Evolutionary conservation across 495 filamentous ascomycete genomes (phyloP), one percentile per base, ranked within the genome.

Genomic region (Lophiostoma macrostomum): DNA sequence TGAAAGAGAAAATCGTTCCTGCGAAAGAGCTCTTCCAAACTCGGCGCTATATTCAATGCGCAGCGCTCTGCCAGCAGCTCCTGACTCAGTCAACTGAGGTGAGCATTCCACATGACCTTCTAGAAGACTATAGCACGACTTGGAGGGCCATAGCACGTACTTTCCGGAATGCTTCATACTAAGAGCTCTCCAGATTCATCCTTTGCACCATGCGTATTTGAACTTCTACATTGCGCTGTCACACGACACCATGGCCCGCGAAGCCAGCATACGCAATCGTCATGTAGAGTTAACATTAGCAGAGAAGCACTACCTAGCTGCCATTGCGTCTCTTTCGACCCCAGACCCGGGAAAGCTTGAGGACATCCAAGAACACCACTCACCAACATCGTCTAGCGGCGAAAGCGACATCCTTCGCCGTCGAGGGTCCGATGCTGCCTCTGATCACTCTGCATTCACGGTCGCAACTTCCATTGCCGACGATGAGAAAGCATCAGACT

Each of bases 141-240:
- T n/a, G n/a, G n/a, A n/a, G n/a, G n/a, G n/a, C n/a, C n/a, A n/a
- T n/a, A n/a, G n/a, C n/a, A n/a, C n/a, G n/a, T n/a, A n/a, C n/a
- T n/a, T n/a, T n/a, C n/a, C n/a, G n/a, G n/a, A n/a, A n/a, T n/a
- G n/a, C n/a, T n/a, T n/a, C 19, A 23, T 23, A 31, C 24, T 36
- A 28, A 22, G 12, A 12, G 6, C 32, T 13, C 31, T 39, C 14
- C 44, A 62, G 58, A 55, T 56, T n/a, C 37, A 63, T 35, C 59
- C 56, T 4, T 25, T 60, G 13, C 52, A 60, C 44, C 11, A 27
- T 18, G 45, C 63, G 14, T 66, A 52, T 38, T 48, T 63, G 8
- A 48, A 61, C 42, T 66, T 66, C 43, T 66, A 63, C 35, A n/a
- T 51, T 4, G 63, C 63, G 8, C 35, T 66, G 24, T 60, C 56